Evolutionary conservation across 768 basidiomycete genomes (phyloP), one percentile per base, ranked within the genome.

Genomic region (Mrakia gelida): DNA sequence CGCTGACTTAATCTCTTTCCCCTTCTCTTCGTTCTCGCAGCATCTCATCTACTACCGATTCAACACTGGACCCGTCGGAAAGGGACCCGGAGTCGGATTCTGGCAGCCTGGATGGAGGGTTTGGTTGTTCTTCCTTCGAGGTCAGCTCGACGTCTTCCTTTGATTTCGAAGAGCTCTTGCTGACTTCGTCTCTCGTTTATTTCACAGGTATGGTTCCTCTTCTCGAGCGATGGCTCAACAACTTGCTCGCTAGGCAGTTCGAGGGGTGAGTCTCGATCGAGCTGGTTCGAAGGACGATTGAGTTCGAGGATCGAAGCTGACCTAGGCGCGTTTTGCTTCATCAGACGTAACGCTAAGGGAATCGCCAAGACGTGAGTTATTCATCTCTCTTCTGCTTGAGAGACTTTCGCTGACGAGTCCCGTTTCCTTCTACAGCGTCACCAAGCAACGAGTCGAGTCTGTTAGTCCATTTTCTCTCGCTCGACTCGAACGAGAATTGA

Each of bases 81-180:
- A 99, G 85, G 97, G 97, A 81, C 97, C 97, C 71, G 97, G 97
- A 81, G 94, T 93, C 82, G 97, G 97, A 77, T 98, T 99, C 88
- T 99, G 97, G 97, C 95, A 95, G 71, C 97, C 97, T 49, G 97
- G 97, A 54, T 99, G 97, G 97, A 89, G 97, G 76, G 97, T 99
- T 28, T 99, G 97, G 97, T 86, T 99, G 76, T 99, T 98, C 88
- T 99, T 99, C 88, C 92, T 99, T 91, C 91, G 97, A 77, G 97
- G 97, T 76, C 11, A 41, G 75, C 38, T 32, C 5, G 26, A 11
- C 5, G 3, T 65, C 18, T 38, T 41, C 59, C n/a, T 62, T 62
- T 26, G 56, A 5, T 6, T 26, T 38, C 23, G 32, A 41, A 52
- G 18, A 52, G 49, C n/a, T n/a, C 23, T n/a, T 45, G 56, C 59